Evolutionary conservation across 2,329 filamentous ascomycete species (phyloP), one percentile per base, ranked within the genome.

Genomic region (Cercospora brassicicola): DNA sequence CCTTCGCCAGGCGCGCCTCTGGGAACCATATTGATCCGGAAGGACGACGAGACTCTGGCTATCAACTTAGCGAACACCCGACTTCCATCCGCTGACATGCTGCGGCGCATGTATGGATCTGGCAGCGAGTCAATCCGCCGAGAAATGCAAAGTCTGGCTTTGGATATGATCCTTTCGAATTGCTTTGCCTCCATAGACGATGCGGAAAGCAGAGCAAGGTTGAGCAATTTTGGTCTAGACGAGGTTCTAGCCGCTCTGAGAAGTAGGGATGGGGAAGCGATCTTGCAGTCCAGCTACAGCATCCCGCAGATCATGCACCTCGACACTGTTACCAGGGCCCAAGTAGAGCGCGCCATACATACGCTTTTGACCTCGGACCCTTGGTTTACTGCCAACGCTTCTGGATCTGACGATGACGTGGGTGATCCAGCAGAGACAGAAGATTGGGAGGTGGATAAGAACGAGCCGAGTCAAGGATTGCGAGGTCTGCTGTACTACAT

Each of bases 401-500:
- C 65, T n/a, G 62, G 59, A 7, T 67, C 71, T 33, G 72, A 62
- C 1, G 51, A 67, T 20, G 67, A 69, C 13, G 55, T 53, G 1
- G 39, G 42, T 31, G 68, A 71, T 59, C 67, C 64, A 11, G 73
- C 71, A 6, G 76, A 76, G 28, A 77, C 76, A 3, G 70, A 77
- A 59, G 69, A 70, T 26, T 65, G 72, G 23, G 72, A 73, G 8
- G 69, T 67, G 2, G 62, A 63, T 15, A 66, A 64, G 23, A 57
- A 62, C 28, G 74, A 77, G 56, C 74, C 75, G 3, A 74, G 70
- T 26, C 75, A 79, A 64, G 74, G 73, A 3, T 66, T 79, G 7
- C 78, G 78, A 66, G 74, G 76, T 30, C 84, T 97, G 2, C 84
- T 98, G 0, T 98, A 97, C 77, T 88, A 94, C 67, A 96, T 98